Base-by-base conservation (phyloP, 768 basidiomycete species). In the Macrolepiota dolichaula region DNA sequence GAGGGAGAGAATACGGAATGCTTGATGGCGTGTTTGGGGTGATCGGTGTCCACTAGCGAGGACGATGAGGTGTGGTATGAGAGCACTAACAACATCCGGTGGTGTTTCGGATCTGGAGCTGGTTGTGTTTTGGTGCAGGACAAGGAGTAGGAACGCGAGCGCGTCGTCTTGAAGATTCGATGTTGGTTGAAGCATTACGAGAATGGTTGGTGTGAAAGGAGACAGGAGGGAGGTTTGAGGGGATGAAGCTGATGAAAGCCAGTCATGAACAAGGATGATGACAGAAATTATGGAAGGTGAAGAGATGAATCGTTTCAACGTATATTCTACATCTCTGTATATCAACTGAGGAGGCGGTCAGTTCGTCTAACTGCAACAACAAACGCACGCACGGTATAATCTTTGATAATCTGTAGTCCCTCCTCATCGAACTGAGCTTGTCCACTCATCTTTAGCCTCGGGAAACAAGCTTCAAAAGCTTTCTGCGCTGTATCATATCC, bases 21-120 rank as follows among this genome's bases (percentile, higher is more conserved):
- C 74, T 59, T 86, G 77, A 63, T 89, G 84, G 19, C 91, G 80
- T 24, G 79, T 73, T 37, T 75, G 67, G 2, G 87, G 72, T 59
- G 89, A 82, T 3, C 85, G 80, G 67, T 91, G 87, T 1, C 76
- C 79, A 66, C 86, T 85, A 12, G 87, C 85, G 32, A 91, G 66
- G 2, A 78, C 73, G 0, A 85, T 80, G 29, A 91, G 71, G 9
- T 84, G 65, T 4, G 77, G 74, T 42, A 77, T 77, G 1, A 90
- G 76, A 1, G 84, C 79, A 3, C 74, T 65, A 4, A 80, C 70
- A 1, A 85, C 68, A 2, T 86, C 84, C 4, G 77, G 72, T 2
- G 81, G 69, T 10, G 80, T 71, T 46, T 71, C 59, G 17, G 42
- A 50, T 36, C 51, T 47, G 10, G 54, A 17, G n/a, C 62, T 42